phyloP scores from a whole-genome alignment of 2,329 filamentous ascomycete genomes.

The Beauveria rudraprayagi region DNA sequence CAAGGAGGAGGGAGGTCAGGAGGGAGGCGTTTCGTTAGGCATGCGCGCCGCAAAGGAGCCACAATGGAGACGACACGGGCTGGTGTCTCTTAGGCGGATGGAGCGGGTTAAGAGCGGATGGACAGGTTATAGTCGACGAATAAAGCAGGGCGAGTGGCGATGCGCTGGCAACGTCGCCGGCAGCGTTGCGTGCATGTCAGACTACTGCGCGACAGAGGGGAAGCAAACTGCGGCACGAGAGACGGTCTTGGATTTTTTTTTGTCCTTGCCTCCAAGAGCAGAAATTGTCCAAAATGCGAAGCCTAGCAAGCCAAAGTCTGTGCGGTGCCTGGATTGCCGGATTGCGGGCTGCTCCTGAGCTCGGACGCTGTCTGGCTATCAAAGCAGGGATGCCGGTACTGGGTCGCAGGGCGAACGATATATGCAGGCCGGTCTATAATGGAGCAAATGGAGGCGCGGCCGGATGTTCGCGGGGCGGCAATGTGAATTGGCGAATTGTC shows the following conservation, averaged over 20 bases:
- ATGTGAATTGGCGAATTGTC: too few species aligned
- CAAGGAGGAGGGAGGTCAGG: not conserved
- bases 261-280: too few species aligned
- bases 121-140: not conserved
- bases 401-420: not conserved
- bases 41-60: not conserved
- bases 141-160: not conserved
- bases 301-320: not conserved
- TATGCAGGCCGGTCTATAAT: not conserved
- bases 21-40: not conserved
- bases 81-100: not conserved
- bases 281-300: not conserved
- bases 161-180: not conserved
- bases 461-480: too few species aligned
- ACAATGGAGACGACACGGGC: not conserved
- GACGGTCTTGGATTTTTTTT: not conserved
- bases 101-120: not conserved
- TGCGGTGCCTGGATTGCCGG: not conserved
- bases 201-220: not conserved
- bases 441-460: not conserved
- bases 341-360: not conserved
- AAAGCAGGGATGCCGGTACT: not conserved
- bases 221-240: not conserved
- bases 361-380: not conserved
- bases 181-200: not conserved